Evolutionary conservation across 768 basidiomycete genomes (phyloP).

Genomic region (Trametes cinnabarina): DNA sequence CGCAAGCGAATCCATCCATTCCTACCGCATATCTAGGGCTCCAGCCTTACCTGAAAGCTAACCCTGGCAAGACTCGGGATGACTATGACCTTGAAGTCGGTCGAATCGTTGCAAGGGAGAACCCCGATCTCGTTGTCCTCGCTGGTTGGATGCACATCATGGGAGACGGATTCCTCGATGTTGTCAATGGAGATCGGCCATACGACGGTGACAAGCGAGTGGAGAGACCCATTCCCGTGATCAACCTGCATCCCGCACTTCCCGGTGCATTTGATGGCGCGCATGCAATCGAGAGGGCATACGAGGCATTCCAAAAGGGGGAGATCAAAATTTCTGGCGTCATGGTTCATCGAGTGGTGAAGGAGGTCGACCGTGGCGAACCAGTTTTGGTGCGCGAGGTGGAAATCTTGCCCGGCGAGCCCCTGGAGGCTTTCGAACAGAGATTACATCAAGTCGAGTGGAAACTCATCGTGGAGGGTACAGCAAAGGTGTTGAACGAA

Average conservation of each 20-base stretch:
- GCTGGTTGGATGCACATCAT: constrained; percentile 99
- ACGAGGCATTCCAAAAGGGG: constrained; percentile 81
- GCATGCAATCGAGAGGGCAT: constrained; percentile 87
- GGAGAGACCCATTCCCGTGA: constrained; percentile 65
- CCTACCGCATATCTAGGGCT: constrained; percentile 81
- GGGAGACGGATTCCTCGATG: constrained; percentile 74
- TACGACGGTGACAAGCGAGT: constrained; percentile 35
- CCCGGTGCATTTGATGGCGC: constrained; percentile 96
- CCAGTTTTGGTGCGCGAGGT: constrained; percentile 83
- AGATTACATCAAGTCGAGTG: constrained; percentile 85
- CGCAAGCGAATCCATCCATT: constrained; percentile 68
- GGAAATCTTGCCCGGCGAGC: constrained; percentile 67
- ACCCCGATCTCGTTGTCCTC: constrained; percentile 87
- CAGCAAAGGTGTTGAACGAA: constrained; percentile 65
- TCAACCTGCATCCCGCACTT: constrained; percentile 95
- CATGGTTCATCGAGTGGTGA: constrained; percentile 94
- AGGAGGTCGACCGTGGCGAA: constrained; percentile 90
- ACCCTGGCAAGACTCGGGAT: constrained; percentile 68
- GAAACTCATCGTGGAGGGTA: constrained; percentile 86
- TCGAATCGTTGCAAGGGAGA: constrained; percentile 53
- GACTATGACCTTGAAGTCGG: constrained; percentile 89
- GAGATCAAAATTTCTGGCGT: constrained; percentile 77
- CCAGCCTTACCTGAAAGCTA: constrained; percentile 74
- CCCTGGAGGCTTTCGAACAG: constrained; percentile 67
- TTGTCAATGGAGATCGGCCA: constrained; percentile 45